Evolutionary conservation across 2,329 filamentous ascomycete genomes (phyloP).

Genomic region (Penicillium fuscoglaucum): DNA sequence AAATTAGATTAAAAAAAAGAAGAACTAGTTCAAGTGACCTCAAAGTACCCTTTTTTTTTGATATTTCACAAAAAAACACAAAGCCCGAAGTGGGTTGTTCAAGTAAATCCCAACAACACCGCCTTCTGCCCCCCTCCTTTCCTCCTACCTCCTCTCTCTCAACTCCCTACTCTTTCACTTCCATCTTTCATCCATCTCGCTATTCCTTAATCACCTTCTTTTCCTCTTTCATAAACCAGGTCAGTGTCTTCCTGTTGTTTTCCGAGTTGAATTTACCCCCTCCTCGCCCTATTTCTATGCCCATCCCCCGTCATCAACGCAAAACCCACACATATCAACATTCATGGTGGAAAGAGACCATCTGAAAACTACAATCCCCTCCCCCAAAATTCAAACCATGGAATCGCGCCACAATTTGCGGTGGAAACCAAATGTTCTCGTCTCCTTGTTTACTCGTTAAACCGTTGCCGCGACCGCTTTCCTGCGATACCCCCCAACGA

Average conservation of each 20-base stretch:
- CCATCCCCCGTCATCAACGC: slow-evolving; percentile 12
- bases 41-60: background rate
- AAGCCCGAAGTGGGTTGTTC: slow-evolving; percentile 14
- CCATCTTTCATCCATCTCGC: slow-evolving; percentile 17
- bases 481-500: slow-evolving; percentile 15
- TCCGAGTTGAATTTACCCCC: slow-evolving; percentile 7
- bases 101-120: slow-evolving; percentile 32
- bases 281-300: slow-evolving; percentile 5
- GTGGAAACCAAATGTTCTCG: slow-evolving; percentile 2
- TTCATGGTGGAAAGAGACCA: slow-evolving; percentile 1
- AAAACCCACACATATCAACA: slow-evolving; percentile 19
- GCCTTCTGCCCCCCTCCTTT: slow-evolving; percentile 27
- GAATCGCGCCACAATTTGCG: slow-evolving; percentile 6
- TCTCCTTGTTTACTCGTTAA: slow-evolving; percentile 25
- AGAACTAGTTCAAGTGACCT: background rate
- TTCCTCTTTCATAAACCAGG: slow-evolving; percentile 24
- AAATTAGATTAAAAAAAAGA: background rate
- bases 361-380: background rate
- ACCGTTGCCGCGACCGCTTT: slow-evolving; percentile 27
- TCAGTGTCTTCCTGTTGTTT: slow-evolving; percentile 22
- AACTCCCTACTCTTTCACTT: slow-evolving; percentile 17
- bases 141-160: slow-evolving; percentile 20
- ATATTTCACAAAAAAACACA: background rate
- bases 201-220: slow-evolving; percentile 17
- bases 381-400: background rate